These are phyloP conservation scores for Massariosphaeria phaeospora DNA, from an alignment of 495 filamentous ascomycete species.

Conservation along the genomic window DNA sequence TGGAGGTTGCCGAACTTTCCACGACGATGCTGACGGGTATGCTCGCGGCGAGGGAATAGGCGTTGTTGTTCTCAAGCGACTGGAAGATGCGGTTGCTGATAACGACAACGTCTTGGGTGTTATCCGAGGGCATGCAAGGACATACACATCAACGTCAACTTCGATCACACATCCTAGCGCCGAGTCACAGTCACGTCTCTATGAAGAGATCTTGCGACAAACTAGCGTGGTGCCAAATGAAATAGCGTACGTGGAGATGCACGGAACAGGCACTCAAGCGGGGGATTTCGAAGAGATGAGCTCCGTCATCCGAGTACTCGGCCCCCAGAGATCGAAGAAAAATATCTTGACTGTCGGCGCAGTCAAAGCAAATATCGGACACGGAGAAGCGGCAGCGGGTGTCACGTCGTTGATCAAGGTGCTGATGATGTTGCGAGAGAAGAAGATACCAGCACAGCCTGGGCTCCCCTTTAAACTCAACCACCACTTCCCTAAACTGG, in stretches of 20 bases:
- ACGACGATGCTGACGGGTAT: slow-evolving; percentile 41
- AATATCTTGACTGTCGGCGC: slow-evolving; percentile 32
- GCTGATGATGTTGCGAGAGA: slow-evolving; percentile 33
- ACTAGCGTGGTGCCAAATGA: slow-evolving; percentile 26
- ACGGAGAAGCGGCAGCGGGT: slow-evolving; percentile 39
- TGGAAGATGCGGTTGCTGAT: slow-evolving; percentile 34
- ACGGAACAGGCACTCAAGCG: slow-evolving; percentile 43
- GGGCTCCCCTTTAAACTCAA: slow-evolving; percentile 11
- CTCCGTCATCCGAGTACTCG: slow-evolving; percentile 33
- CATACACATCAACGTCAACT: slow-evolving; percentile 35
- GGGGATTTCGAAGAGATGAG: slow-evolving; percentile 39
- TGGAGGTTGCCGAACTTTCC: slow-evolving; percentile 42
- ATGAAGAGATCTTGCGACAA: slow-evolving; percentile 24
- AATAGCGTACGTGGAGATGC: slow-evolving; percentile 39
- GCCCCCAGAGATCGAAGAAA: not conserved
- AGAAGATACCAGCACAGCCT: slow-evolving; percentile 15
- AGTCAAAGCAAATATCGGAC: slow-evolving; percentile 38
- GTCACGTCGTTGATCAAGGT: slow-evolving; percentile 39
- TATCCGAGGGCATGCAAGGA: slow-evolving; percentile 27
- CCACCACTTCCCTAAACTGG: not conserved
- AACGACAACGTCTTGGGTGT: slow-evolving; percentile 36
- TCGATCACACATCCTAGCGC: slow-evolving; percentile 41
- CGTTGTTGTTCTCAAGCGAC: slow-evolving; percentile 31
- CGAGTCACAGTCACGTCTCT: slow-evolving; percentile 30
- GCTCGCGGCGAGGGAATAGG: slow-evolving; percentile 39